Evolutionary conservation across 1,284 basidiomycete species (phyloP), one percentile per base, ranked within the genome.

Genomic region (Lentinula novae-zelandiae): DNA sequence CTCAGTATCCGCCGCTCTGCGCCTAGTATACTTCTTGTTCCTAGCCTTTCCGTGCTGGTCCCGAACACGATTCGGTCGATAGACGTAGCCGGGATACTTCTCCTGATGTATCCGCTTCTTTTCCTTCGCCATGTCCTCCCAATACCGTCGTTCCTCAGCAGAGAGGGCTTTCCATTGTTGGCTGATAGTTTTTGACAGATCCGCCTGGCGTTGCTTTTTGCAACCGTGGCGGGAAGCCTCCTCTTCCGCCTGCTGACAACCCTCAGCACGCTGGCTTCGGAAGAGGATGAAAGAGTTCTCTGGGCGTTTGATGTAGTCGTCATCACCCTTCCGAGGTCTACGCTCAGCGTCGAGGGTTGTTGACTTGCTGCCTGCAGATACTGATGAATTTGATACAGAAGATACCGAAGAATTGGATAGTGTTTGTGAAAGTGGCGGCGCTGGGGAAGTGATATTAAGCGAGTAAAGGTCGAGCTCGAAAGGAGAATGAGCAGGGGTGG

Each of bases 281-380:
- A 90, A 90, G 58, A 90, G 80, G 70, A 90, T 90, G 78, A 90
- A 90, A 31, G 89, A 87, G 69, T 90, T 90, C 75, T 90, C 88
- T 3, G 88, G 88, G 27, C 89, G 83, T 73, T 90, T 90, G 76
- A 90, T 84, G 70, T 90, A 90, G 71, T 88, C 86, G 58, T 88
- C 86, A 72, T 90, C 89, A 67, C 88, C 89, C 75, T 85, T 87
- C 75, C 83, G 87, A 4, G 89, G 88, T 65, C 87, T 78, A 63
- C 85, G 85, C 67, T 88, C 86, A 73, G 78, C 74, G 67, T 82
- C 78, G 70, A 84, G 81, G 72, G 77, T 79, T 66, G 81, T 80
- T 63, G 70, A 38, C 15, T 20, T 34, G 42, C 8, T 13, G 55
- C 85, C 82, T 72, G 82, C 82, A 65, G 75, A 62, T 31, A 66